Percentiles rank a stretch among this genome's conserved stretches.
phyloP scores from a whole-genome alignment of 2,329 filamentous ascomycete genomes.

The Colletotrichum sp. region DNA sequence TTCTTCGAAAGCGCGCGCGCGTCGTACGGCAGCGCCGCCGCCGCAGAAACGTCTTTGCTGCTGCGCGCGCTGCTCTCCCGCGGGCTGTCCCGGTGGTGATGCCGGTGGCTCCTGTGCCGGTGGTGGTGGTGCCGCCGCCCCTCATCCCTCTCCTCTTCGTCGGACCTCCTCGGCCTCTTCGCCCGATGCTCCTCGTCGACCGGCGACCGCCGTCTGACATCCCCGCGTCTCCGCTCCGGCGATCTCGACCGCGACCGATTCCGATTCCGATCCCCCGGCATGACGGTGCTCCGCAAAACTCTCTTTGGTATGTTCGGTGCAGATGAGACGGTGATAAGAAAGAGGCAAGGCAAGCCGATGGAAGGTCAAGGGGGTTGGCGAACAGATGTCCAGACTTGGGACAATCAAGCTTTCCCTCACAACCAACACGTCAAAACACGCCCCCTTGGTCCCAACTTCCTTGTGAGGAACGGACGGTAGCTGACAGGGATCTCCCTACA shows the following conservation, averaged over 20 bases:
- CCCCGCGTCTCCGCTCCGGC: constrained; percentile 3
- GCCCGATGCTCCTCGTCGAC: background rate
- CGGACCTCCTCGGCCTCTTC: background rate
- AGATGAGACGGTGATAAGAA: background rate
- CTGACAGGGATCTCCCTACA: background rate
- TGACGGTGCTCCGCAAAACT: background rate
- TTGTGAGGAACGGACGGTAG: background rate
- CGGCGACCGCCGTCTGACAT: constrained; percentile 11
- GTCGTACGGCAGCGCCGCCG: constrained; percentile 66
- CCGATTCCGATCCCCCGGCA: constrained; percentile 27
- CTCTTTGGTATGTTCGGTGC: background rate
- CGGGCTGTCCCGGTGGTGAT: constrained; percentile 8
- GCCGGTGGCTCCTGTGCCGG: background rate
- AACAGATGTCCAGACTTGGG: background rate
- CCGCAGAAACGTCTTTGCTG: background rate
- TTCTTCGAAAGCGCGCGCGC: constrained; percentile 71
- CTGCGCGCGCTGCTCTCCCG: background rate
- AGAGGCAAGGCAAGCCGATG: background rate
- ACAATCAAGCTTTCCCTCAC: background rate
- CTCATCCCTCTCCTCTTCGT: background rate
- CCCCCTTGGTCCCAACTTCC: background rate
- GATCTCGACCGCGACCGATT: constrained; percentile 19
- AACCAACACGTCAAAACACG: background rate
- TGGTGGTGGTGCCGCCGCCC: constrained; percentile 13
- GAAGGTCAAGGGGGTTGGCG: background rate